Percentiles rank a stretch among this genome's conserved stretches.
Evolutionary conservation across 2,329 filamentous ascomycete species (phyloP).

Genomic region (Colletotrichum lentis): DNA sequence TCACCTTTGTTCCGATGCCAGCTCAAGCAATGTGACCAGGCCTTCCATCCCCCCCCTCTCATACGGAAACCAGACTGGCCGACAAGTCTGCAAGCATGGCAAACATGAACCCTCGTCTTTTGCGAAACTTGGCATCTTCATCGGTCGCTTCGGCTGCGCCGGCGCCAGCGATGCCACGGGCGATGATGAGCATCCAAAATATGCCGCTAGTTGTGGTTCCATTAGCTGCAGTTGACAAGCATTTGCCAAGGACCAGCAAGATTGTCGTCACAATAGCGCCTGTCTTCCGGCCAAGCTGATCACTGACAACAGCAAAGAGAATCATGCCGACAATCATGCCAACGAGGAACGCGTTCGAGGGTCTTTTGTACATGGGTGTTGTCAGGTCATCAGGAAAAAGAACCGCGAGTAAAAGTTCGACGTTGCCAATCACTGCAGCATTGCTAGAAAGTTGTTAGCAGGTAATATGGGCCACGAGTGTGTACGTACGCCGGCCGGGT

Average conservation of each 20-base stretch:
- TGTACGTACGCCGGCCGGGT: neutral
- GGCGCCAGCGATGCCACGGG: constrained; percentile 51
- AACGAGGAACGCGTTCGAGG: constrained; percentile 64
- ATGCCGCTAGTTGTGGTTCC: constrained; percentile 51
- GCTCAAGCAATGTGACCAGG: constrained; percentile 59
- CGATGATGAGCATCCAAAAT: constrained; percentile 60
- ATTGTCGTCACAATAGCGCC: constrained; percentile 57
- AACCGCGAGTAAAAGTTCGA: constrained; percentile 51
- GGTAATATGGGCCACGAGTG: neutral
- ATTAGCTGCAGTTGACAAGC: constrained; percentile 56
- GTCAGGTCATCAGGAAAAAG: constrained; percentile 55
- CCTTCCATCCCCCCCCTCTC: too few species aligned
- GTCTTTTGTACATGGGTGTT: constrained; percentile 56
- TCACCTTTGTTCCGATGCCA: constrained; percentile 55
- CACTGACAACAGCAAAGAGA: constrained; percentile 59
- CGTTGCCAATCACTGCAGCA: constrained; percentile 55
- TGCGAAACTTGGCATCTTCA: constrained; percentile 54
- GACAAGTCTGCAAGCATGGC: constrained; percentile 63
- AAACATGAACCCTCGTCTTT: constrained; percentile 63
- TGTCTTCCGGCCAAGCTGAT: constrained; percentile 58
- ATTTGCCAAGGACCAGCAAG: constrained; percentile 57
- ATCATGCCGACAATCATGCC: constrained; percentile 66
- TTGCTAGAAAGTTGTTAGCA: constrained; percentile 46
- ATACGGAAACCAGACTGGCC: constrained; percentile 60
- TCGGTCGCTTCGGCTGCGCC: constrained; percentile 64